A percentile compares a stretch with the other conserved stretches of the same genome.
Evolutionary conservation across 495 filamentous ascomycete genomes (phyloP).

Genomic region (Aspergillus incahuasiensis): DNA sequence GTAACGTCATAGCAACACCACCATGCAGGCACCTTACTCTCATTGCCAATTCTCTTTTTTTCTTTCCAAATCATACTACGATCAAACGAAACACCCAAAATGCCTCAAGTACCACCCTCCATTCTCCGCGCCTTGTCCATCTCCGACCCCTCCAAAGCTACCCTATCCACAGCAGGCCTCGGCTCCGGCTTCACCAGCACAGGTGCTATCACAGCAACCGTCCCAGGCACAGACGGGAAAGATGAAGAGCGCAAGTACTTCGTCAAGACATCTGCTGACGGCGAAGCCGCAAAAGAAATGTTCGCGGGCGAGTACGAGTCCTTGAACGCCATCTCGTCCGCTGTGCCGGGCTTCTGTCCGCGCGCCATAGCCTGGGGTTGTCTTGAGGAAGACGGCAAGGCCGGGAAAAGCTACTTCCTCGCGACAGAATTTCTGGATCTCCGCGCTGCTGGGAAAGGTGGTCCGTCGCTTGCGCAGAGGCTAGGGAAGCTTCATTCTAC

Average conservation of each 20-base stretch:
- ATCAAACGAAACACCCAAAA: not conserved
- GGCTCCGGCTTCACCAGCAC: slow-evolving; percentile 76
- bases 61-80: not conserved
- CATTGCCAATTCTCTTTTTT: not conserved
- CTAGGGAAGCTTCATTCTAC: slow-evolving; percentile 77
- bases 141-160: slow-evolving; percentile 47
- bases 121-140: slow-evolving; percentile 65
- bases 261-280: slow-evolving; percentile 66
- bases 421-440: slow-evolving; percentile 79
- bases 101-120: slow-evolving; percentile 47
- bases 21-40: not conserved
- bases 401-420: slow-evolving; percentile 57
- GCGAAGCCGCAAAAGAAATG: slow-evolving; percentile 64
- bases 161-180: slow-evolving; percentile 52
- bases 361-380: slow-evolving; percentile 64
- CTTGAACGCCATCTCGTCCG: slow-evolving; percentile 69
- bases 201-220: slow-evolving; percentile 56
- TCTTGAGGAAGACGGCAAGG: slow-evolving; percentile 39
- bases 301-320: slow-evolving; percentile 82
- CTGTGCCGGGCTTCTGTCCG: slow-evolving; percentile 71
- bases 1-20: slow-evolving; percentile 17
- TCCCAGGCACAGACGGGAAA: slow-evolving; percentile 26
- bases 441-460: slow-evolving; percentile 20
- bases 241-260: slow-evolving; percentile 64
- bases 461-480: slow-evolving; percentile 61